A percentile compares a stretch with the other conserved stretches of the same genome.
phyloP scores from a whole-genome alignment of 2,329 filamentous ascomycete genomes.

The Paecilomyces niveus region DNA sequence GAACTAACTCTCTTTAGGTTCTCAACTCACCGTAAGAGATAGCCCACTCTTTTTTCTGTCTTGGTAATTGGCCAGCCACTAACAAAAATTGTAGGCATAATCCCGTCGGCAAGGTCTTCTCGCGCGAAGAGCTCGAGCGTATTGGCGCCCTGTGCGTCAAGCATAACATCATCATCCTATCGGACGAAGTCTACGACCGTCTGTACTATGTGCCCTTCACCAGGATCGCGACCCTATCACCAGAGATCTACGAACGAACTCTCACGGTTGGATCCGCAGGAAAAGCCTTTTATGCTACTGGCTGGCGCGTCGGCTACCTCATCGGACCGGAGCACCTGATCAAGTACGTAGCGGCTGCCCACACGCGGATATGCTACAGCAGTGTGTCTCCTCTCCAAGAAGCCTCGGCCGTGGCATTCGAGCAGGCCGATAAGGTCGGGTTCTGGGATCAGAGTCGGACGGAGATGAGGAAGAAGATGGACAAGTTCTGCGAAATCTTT shows the following conservation, averaged over 20 bases:
- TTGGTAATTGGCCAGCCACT: not conserved
- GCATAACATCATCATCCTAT: constrained; percentile 88
- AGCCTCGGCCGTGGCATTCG: constrained; percentile 87
- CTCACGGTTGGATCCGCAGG: constrained; percentile 92
- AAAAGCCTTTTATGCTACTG: constrained; percentile 97
- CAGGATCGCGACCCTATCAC: constrained; percentile 80
- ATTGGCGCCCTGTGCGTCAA: constrained; percentile 88
- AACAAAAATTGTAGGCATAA: constrained; percentile 56
- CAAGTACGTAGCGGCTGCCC: constrained; percentile 83
- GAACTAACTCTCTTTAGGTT: constrained; percentile 24
- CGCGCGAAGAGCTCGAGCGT: constrained; percentile 68
- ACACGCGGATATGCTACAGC: constrained; percentile 94
- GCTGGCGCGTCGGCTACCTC: constrained; percentile 93
- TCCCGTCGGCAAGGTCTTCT: constrained; percentile 93
- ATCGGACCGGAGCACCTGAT: constrained; percentile 85
- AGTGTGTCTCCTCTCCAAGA: constrained; percentile 91
- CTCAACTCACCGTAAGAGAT: constrained; percentile 44
- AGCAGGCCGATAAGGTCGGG: constrained; percentile 72
- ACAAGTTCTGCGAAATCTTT: constrained; percentile 77
- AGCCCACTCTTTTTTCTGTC: not conserved
- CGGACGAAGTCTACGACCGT: constrained; percentile 88
- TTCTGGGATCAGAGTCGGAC: constrained; percentile 81
- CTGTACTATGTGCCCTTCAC: constrained; percentile 95
- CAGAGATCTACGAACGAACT: constrained; percentile 80
- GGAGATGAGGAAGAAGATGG: constrained; percentile 87